Evolutionary conservation across 306 rosid genomes (phyloP).

Genomic region (Prunus dulcis): DNA sequence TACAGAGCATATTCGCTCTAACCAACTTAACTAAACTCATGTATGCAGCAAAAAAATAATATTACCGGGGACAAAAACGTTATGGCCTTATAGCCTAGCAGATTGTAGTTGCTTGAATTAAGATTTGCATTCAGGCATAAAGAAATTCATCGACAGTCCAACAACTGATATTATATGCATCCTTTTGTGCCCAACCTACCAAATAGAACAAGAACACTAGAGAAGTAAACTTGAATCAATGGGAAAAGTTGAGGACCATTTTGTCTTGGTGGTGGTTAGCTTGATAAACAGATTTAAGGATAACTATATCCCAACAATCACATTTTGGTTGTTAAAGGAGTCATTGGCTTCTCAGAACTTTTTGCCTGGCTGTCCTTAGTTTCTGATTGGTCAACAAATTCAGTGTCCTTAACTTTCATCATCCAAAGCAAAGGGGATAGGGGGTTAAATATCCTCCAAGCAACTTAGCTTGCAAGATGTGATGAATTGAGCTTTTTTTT

Average conservation of each 20-base stretch:
- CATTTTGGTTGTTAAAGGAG: background rate
- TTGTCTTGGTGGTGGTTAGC: background rate
- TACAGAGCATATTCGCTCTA: no score
- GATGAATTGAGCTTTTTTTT: background rate
- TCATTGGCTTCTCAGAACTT: background rate
- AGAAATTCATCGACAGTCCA: background rate
- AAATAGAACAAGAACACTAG: background rate
- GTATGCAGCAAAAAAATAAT: no score
- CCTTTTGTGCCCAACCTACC: background rate
- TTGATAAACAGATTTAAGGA: background rate
- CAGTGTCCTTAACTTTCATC: background rate
- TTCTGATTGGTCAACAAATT: background rate
- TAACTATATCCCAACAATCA: background rate
- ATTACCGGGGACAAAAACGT: no score
- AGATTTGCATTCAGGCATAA: no score
- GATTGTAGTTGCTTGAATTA: background rate
- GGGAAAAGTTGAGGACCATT: background rate
- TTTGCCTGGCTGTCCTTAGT: background rate
- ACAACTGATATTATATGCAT: background rate
- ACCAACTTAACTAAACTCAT: no score
- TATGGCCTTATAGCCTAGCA: no score
- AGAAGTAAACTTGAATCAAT: constrained; percentile 13
- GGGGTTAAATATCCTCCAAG: background rate
- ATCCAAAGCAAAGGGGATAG: background rate
- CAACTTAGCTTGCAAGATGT: background rate